Evolutionary conservation across 345 rosid genomes (phyloP), one percentile per base, ranked within the genome.

Genomic region (Theobroma cacao): DNA sequence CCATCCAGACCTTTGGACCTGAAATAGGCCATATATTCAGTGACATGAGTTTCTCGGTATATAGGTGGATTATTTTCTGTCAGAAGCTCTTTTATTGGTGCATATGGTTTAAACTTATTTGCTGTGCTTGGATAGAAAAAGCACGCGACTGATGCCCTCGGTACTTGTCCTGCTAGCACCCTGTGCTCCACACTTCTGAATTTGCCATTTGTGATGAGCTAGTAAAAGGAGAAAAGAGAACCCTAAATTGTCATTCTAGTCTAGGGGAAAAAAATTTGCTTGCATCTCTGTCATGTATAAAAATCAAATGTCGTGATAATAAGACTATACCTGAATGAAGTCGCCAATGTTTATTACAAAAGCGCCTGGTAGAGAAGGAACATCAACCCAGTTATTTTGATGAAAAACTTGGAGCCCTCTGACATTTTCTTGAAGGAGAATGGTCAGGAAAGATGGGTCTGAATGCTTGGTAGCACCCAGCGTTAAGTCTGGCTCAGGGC

Each of bases 401-500:
- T 85, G 77, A 38, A 84, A 82, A 50, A 89, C 82, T 76, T 86
- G 93, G 30, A 89, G 88, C 24, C 91, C 93, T 38, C 88, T 83
- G 1, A 53, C 59, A 47, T 61, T 45, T 77, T 89, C 88, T 75
- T 89, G 93, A 40, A 88, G 85, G 31, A 89, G 84, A 22, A 85
- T 59, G 4, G 91, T 88, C 9, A 86, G 60, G 28, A 86, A 88
- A 14, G 87, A 85, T 7, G 89, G 86, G 72, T 89, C 91, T 3
- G 85, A 79, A 22, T 89, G 93, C 82, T 79, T 79, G 53, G 82
- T 72, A 24, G 92, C 64, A 10, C 89, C 89, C 0, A 88, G 55
- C 0, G 91, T 85, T 78, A 85, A 53, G 26, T 86, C 84, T 31
- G 90, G 91, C 83, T 90, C 82, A 0, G 93, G 90, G 70, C 93